A percentile compares a stretch with the other conserved stretches of the same genome.
These are phyloP conservation scores for Lyophyllum shimeji DNA, from an alignment of 768 basidiomycete species.

Conservation along the genomic window DNA sequence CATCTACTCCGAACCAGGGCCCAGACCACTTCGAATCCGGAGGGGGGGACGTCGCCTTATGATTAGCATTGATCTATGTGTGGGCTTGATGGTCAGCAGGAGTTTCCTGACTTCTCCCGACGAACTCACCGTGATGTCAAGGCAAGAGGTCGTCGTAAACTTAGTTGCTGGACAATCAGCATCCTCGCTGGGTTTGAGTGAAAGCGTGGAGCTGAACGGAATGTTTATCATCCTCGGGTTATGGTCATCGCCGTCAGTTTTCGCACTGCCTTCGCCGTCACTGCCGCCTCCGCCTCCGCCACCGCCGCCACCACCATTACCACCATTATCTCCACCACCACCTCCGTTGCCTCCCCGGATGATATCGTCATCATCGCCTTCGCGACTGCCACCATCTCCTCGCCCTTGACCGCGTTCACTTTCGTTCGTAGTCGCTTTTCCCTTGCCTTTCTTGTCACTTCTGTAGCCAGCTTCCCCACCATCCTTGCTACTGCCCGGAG, in stretches of 20 bases:
- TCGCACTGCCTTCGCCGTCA: not conserved
- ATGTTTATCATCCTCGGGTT: not conserved
- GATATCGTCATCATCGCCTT: not conserved
- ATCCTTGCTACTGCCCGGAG: not conserved
- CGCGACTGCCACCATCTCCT: not conserved
- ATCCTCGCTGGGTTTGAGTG: not conserved
- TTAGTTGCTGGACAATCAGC: not conserved
- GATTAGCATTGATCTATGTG: not conserved
- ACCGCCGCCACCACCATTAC: not conserved
- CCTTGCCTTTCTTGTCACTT: not conserved
- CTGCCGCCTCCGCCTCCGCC: not conserved
- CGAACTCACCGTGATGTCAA: not conserved
- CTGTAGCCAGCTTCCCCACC: not conserved
- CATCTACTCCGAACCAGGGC: conserved; percentile 1
- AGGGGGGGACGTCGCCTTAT: not conserved
- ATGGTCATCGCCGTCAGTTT: not conserved
- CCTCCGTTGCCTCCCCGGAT: no score
- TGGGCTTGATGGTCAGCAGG: not conserved
- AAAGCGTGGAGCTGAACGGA: conserved; percentile 1
- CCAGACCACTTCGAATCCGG: not conserved
- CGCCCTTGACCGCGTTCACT: not conserved
- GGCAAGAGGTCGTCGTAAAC: not conserved
- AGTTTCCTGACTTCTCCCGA: not conserved
- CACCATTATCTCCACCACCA: no score
- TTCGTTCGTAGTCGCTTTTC: not conserved